Evolutionary conservation across 1,139 yeast species (phyloP).

Genomic region (Sugiyamaella sp.): DNA sequence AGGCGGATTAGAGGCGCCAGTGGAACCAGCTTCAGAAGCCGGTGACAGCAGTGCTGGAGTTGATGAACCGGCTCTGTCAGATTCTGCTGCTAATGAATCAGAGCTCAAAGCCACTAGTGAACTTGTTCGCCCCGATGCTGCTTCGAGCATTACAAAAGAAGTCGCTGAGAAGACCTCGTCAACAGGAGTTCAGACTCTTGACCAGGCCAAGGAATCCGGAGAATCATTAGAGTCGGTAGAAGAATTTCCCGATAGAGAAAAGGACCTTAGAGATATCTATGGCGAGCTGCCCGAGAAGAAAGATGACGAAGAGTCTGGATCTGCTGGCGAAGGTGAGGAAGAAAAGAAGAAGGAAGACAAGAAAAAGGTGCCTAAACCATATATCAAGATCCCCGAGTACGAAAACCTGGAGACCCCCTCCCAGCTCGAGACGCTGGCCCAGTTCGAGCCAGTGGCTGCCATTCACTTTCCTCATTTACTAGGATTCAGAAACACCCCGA

Average conservation of each 20-base stretch:
- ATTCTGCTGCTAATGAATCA: slow-evolving; percentile 20
- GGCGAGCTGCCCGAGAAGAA: slow-evolving; percentile 28
- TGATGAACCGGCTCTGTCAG: slow-evolving; percentile 5
- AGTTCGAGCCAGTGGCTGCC: slow-evolving; percentile 65
- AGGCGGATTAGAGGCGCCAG: slow-evolving; percentile 69
- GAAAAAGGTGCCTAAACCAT: slow-evolving; percentile 63
- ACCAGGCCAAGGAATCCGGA: slow-evolving; percentile 18
- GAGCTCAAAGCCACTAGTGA: slow-evolving; percentile 14
- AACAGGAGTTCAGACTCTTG: slow-evolving; percentile 13
- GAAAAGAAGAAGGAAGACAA: slow-evolving; percentile 43
- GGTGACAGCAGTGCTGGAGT: slow-evolving; percentile 19
- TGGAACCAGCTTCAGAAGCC: slow-evolving; percentile 15
- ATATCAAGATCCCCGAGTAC: slow-evolving; percentile 60
- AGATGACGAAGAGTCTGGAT: slow-evolving; percentile 16
- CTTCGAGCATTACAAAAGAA: slow-evolving; percentile 8
- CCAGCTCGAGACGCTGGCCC: slow-evolving; percentile 50
- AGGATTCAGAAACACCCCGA: slow-evolving; percentile 79
- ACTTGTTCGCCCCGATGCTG: not conserved
- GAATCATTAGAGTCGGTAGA: slow-evolving; percentile 24
- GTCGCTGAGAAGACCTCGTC: not conserved
- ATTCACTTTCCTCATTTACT: slow-evolving; percentile 72
- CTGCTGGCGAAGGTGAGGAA: slow-evolving; percentile 39
- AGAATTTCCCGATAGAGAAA: slow-evolving; percentile 32
- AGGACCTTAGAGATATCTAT: slow-evolving; percentile 31
- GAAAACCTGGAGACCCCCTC: slow-evolving; percentile 58